Evolutionary conservation across 148 eudicot species (phyloP).

Genomic region (Agrostemma githago): DNA sequence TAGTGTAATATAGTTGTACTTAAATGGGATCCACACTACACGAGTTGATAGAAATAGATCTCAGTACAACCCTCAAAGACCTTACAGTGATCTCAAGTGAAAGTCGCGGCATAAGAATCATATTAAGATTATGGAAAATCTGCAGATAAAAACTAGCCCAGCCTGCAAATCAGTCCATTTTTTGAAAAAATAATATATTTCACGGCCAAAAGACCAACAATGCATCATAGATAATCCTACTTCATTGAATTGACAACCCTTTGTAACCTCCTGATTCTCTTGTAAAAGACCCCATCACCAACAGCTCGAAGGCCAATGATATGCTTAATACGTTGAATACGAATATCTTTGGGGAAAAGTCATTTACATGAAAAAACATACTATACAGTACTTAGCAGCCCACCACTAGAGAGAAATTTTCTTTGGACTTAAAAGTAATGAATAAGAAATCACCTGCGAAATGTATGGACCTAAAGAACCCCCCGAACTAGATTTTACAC

Average conservation of each 20-base stretch:
- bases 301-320: not conserved
- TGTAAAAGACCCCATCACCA: not conserved
- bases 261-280: not conserved
- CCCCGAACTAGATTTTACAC: conserved; percentile 20
- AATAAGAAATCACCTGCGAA: conserved; percentile 30
- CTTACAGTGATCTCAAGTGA: not conserved
- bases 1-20: not conserved
- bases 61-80: not conserved
- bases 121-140: not conserved
- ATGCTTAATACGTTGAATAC: not conserved
- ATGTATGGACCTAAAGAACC: conserved; percentile 23
- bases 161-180: not conserved
- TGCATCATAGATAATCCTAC: not conserved
- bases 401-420: not conserved
- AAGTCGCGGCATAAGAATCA: not conserved
- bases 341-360: not conserved
- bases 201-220: not conserved
- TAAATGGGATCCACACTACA: not conserved
- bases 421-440: not conserved
- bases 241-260: not conserved
- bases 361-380: not conserved
- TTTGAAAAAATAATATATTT: not conserved
- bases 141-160: not conserved
- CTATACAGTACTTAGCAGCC: not conserved
- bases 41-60: not conserved